Percentiles rank a stretch among this genome's conserved stretches.
phyloP scores from a whole-genome alignment of 176 grass and related monocot genomes.

The Otatea glauca region DNA sequence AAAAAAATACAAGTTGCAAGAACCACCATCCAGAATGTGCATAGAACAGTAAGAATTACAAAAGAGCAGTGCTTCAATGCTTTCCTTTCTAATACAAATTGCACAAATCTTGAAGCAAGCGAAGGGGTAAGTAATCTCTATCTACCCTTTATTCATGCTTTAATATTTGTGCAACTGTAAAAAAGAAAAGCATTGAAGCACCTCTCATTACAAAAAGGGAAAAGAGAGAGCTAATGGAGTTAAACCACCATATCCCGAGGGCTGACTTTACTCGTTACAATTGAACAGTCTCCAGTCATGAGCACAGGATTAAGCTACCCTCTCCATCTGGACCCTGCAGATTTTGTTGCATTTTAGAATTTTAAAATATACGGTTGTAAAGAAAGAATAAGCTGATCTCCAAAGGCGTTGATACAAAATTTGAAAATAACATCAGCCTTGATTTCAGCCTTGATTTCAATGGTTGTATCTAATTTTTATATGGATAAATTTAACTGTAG shows the following conservation, averaged over 20 bases:
- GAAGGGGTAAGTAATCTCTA: too few relatives aligned
- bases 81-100: too few relatives aligned
- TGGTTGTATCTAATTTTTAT: not conserved
- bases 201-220: too few relatives aligned
- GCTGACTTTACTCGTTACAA: conserved; percentile 9
- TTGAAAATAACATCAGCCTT: not conserved
- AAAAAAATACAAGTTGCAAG: conserved; percentile 20
- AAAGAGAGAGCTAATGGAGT: not conserved
- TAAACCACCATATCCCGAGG: conserved; percentile 3
- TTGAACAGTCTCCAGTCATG: not conserved
- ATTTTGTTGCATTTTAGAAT: not conserved
- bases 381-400: conserved; percentile 34
- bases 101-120: too few relatives aligned
- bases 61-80: too few relatives aligned
- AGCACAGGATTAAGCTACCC: not conserved
- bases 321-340: conserved; percentile 4
- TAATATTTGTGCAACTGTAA: too few relatives aligned
- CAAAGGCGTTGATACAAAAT: not conserved
- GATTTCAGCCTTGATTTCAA: conserved; percentile 9
- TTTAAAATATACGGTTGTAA: not conserved
- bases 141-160: too few relatives aligned
- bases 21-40: conserved; percentile 17
- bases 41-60: conserved; percentile 22
- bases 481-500: conserved; percentile 2
- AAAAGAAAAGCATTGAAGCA: too few relatives aligned